Evolutionary conservation across 2,329 filamentous ascomycete species (phyloP), one percentile per base, ranked within the genome.

Genomic region (Incumbomyces lentus): DNA sequence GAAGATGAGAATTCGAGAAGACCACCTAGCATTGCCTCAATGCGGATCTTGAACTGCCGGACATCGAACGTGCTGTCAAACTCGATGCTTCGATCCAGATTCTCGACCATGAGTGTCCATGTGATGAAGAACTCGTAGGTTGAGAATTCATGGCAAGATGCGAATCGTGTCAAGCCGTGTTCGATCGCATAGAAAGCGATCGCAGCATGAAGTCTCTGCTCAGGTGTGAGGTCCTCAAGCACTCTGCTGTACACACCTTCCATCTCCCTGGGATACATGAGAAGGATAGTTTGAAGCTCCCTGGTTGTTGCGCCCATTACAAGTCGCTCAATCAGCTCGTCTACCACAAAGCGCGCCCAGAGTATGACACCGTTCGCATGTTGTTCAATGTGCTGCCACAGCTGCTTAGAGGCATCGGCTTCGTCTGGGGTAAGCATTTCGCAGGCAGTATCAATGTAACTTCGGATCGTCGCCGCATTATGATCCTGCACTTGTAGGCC

Each of bases 401-500:
- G 8, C 13, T 29, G n/a, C 10, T 31, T n/a, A 5, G 13, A 30
- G 11, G 30, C 14, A 17, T 29, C 11, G 17, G 11, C 26, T 13
- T 39, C 36, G 6, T 39, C 36, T 39, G 3, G 12, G 3, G n/a
- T 18, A n/a, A 39, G 18, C 18, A 39, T n/a, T n/a, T n/a, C 33
- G 16, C 33, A n/a, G 13, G 33, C 33, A 6, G 33, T 6, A n/a
- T 39, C n/a, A 33, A 42, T 33, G 19, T 31, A 42, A 6, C 13
- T 14, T 26, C 18, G 22, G 7, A 42, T 31, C 6, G n/a, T 42
- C 4, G 22, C n/a, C 6, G 40, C 12, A 31, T 42, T 42, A 19
- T 42, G 40, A 10, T 42, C 40, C 12, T 42, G 40, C 40, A 42
- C 19, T 14, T 42, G 12, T 16, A 42, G 12, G 11, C 26, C 18